Evolutionary conservation across 441 rosid species (phyloP).

Genomic region (Macaranga tanarius): DNA sequence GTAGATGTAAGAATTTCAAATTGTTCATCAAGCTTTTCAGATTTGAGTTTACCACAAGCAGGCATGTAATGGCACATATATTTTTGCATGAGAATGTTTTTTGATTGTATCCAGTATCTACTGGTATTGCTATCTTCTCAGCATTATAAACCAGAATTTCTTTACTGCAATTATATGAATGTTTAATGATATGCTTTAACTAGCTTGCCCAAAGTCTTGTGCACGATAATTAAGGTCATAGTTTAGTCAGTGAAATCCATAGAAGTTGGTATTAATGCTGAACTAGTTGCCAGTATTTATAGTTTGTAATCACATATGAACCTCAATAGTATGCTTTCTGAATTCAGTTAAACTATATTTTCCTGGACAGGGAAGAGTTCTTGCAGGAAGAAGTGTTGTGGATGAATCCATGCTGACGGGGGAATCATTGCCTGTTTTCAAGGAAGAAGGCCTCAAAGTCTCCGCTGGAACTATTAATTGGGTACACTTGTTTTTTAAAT

Average conservation of each 20-base stretch:
- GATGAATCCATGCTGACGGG: conserved; percentile 99
- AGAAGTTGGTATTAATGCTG: not conserved
- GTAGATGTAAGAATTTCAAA: conserved; percentile 63
- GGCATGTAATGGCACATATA: conserved; percentile 7
- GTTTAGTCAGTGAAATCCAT: not conserved
- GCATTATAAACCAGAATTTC: not conserved
- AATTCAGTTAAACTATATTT: conserved; percentile 24
- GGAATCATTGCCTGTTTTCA: conserved; percentile 90
- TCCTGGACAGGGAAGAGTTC: conserved; percentile 65
- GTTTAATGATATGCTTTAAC: not conserved
- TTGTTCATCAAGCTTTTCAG: conserved; percentile 16
- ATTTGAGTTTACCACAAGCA: not conserved
- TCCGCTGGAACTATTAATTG: conserved; percentile 98
- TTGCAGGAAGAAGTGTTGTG: conserved; percentile 93
- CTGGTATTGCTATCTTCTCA: not conserved
- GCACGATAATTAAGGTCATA: too few relatives aligned
- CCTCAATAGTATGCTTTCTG: conserved; percentile 4
- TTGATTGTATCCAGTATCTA: not conserved
- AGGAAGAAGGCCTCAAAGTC: conserved; percentile 70
- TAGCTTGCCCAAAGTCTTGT: not conserved
- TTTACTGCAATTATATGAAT: not conserved
- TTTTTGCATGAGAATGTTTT: not conserved
- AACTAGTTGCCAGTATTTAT: not conserved
- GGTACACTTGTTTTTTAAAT: conserved; percentile 43
- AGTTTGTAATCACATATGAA: conserved; percentile 2